Conservation (phyloP, 208 protist species). For the Porcisia hertigi region DNA sequence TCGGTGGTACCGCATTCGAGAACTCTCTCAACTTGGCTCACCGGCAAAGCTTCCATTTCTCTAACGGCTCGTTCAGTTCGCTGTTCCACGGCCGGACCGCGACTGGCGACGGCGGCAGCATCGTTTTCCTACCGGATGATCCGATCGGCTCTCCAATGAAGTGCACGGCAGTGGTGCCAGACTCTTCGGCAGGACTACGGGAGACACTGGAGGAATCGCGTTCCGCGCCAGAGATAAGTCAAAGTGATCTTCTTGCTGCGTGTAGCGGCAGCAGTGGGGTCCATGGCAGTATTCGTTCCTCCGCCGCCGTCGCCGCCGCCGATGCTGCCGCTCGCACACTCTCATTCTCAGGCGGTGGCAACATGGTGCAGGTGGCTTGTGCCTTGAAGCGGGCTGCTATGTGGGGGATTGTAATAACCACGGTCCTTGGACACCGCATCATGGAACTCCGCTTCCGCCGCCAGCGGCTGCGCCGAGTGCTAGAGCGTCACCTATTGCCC, state of each 20-base stretch:
- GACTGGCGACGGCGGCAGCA: background rate
- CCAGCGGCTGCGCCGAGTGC: constrained; percentile 47
- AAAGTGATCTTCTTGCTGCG: background rate
- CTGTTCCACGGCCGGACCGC: background rate
- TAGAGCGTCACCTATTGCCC: constrained; percentile 73
- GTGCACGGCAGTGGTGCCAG: constrained; percentile 18
- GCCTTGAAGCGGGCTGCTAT: constrained; percentile 78
- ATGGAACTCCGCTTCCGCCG: constrained; percentile 56
- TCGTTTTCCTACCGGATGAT: constrained; percentile 1
- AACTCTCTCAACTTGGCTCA: constrained; percentile 47
- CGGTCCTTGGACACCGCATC: constrained; percentile 33
- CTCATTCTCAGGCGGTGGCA: constrained; percentile 18
- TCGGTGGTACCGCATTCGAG: constrained; percentile 75
- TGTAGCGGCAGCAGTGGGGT: background rate
- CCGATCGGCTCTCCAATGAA: constrained; percentile 4
- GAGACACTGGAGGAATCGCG: constrained; percentile 28
- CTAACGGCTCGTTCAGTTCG: constrained; percentile 9
- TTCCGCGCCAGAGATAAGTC: constrained; percentile 8
- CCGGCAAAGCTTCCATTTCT: constrained; percentile 11
- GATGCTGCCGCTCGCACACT: constrained; percentile 16
- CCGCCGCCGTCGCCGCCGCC: background rate
- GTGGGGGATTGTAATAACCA: constrained; percentile 68
- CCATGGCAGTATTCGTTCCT: background rate
- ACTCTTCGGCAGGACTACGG: constrained; percentile 27
- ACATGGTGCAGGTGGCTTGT: constrained; percentile 52